Base-by-base conservation (phyloP, 345 rosid species). In the Ceriops tagal region DNA sequence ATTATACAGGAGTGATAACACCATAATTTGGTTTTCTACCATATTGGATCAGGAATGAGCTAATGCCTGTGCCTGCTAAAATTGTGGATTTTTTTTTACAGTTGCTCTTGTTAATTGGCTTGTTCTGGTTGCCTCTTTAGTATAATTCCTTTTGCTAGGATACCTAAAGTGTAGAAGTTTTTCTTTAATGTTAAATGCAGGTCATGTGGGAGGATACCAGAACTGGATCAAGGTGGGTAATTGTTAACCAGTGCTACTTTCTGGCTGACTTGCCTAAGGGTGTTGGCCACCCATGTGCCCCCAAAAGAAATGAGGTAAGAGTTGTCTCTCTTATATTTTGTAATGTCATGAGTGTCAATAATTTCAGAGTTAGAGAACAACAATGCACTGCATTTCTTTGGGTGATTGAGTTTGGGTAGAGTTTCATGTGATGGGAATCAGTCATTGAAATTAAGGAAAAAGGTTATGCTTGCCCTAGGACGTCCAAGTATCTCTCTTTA, bases 181-280 rank as follows among this genome's bases (percentile, higher is more conserved):
- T 8, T 53, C 22, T 61, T 39, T 58, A 56, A 37, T 69, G 10
- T 24, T 9, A 56, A 56, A 21, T 65, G 62, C 85, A 89, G 95
- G 78, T 79, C 43, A 89, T 89, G 92, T 89, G 92, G 92, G 88
- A 87, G 78, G 92, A 89, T 71, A 24, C 39, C 26, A 66, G 68
- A 68, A 81, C 81, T 39, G 88, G 89, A 28, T 78, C 73, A 61
- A 89, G 81, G 79, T 89, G 88, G 87, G 86, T 87, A 60, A 69
- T 64, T 73, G 81, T 84, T 24, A 78, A 72, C 53, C 84, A 75
- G 80, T 89, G 87, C 75, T 86, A 80, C 80, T 86, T 83, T 79
- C 91, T 86, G 15, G 71, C 69, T 66, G 91, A 86, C 79, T 83
- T 89, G 73, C 93, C 88, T 1, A 79, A 83, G 72, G 84, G 79